A percentile compares a stretch with the other conserved stretches of the same genome.
Conservation (phyloP, 2,329 filamentous ascomycete genomes). For the Ceratocystis lukuohia region DNA sequence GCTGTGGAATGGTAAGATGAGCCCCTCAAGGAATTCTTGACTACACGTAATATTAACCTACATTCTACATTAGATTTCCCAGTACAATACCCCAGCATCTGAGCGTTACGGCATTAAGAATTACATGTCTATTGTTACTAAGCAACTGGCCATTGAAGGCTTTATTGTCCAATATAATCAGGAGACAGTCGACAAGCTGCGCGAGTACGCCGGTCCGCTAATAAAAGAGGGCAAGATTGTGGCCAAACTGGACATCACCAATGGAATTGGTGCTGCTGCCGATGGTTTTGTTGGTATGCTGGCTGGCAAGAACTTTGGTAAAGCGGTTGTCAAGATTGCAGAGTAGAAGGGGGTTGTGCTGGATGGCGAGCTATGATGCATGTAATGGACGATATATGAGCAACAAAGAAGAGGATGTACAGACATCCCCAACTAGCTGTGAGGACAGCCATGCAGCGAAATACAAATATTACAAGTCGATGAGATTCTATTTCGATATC, state of each 20-base stretch:
- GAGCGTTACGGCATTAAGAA: constrained; percentile 55
- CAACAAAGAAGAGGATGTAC: not conserved
- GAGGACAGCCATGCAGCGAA: not conserved
- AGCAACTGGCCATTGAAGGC: constrained; percentile 57
- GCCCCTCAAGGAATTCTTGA: not conserved
- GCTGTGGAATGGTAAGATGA: constrained; percentile 44
- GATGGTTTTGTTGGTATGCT: constrained; percentile 65
- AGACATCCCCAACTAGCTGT: not conserved
- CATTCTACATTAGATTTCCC: constrained; percentile 38
- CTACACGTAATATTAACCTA: not conserved
- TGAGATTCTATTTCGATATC: not conserved
- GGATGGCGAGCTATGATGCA: not conserved
- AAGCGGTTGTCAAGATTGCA: constrained; percentile 59
- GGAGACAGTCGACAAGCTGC: constrained; percentile 64
- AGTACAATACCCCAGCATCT: constrained; percentile 50
- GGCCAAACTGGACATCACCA: constrained; percentile 52
- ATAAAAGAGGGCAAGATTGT: constrained; percentile 63
- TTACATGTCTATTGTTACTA: constrained; percentile 49
- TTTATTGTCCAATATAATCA: constrained; percentile 61
- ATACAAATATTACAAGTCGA: not conserved
- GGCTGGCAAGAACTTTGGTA: constrained; percentile 70
- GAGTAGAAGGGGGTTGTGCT: constrained; percentile 10
- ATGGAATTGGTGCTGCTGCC: constrained; percentile 66
- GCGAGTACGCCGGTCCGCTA: constrained; percentile 43
- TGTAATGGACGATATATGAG: no score